These are phyloP conservation scores for Ogataea glucozyma DNA, from an alignment of 805 yeast genomes.

Conservation along the genomic window DNA sequence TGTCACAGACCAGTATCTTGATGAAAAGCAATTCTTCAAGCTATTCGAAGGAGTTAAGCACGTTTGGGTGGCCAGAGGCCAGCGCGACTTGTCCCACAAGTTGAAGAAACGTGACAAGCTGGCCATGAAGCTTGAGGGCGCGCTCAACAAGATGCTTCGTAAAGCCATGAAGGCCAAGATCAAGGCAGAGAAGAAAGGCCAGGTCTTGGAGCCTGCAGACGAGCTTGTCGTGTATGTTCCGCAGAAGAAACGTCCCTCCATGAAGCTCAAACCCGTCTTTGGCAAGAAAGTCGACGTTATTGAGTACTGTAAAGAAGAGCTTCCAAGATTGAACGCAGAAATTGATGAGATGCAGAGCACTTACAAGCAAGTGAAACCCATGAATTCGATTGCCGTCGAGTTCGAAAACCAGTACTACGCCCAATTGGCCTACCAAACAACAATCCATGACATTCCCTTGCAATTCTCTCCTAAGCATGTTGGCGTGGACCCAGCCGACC, in stretches of 20 bases:
- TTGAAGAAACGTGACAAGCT: constrained; percentile 61
- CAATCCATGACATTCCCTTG: constrained; percentile 65
- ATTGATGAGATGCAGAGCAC: constrained; percentile 54
- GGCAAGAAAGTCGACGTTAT: constrained; percentile 69
- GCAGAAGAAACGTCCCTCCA: constrained; percentile 65
- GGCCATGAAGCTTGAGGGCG: constrained; percentile 64
- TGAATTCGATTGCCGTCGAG: constrained; percentile 79
- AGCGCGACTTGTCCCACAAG: constrained; percentile 51
- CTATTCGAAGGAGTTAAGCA: constrained; percentile 80
- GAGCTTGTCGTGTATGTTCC: constrained; percentile 62
- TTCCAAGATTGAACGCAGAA: constrained; percentile 60
- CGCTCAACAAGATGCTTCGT: constrained; percentile 57
- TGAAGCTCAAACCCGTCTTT: constrained; percentile 40
- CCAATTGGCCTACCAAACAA: constrained; percentile 67
- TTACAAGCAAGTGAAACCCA: constrained; percentile 52
- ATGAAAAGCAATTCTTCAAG: constrained; percentile 70
- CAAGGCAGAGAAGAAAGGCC: constrained; percentile 69
- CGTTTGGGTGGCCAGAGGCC: constrained; percentile 77
- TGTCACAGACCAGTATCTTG: constrained; percentile 72
- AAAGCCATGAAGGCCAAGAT: constrained; percentile 62
- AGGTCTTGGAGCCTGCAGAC: constrained; percentile 42
- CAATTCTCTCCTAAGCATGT: constrained; percentile 59
- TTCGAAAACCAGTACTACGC: constrained; percentile 76
- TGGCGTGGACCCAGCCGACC: constrained; percentile 64
- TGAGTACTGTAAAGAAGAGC: constrained; percentile 51